phyloP scores from a whole-genome alignment of 1,284 basidiomycete species.

The Pascua sp. region DNA sequence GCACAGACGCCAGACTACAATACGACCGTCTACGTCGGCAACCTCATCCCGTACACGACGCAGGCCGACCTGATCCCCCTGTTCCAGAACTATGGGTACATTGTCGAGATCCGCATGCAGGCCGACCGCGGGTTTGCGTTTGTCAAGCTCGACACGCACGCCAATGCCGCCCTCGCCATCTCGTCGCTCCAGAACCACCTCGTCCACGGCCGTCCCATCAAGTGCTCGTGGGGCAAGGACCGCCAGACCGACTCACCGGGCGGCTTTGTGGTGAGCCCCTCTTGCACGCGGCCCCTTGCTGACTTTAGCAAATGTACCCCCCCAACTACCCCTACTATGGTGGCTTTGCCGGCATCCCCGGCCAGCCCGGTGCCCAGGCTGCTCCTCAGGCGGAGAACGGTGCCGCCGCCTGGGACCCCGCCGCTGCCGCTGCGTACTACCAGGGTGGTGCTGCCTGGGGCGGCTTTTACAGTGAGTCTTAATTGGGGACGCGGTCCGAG shows the following conservation, averaged over 20 bases:
- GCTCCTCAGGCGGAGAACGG: constrained; percentile 12
- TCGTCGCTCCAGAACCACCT: constrained; percentile 90
- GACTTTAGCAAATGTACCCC: constrained; percentile 24
- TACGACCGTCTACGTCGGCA: constrained; percentile 96
- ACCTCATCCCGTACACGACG: constrained; percentile 91
- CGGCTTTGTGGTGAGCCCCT: constrained; percentile 12
- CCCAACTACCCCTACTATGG: constrained; percentile 45
- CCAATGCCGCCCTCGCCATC: constrained; percentile 95
- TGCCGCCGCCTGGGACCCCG: constrained; percentile 32
- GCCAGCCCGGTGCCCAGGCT: constrained; percentile 35
- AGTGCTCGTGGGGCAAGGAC: constrained; percentile 98
- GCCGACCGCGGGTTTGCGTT: constrained; percentile 97
- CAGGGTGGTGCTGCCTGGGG: constrained; percentile 39
- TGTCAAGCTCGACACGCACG: constrained; percentile 95
- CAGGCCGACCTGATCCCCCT: constrained; percentile 93
- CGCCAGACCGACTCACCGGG: constrained; percentile 48
- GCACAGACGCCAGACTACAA: constrained; percentile 87
- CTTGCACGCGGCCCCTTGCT: background rate
- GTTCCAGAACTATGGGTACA: constrained; percentile 90
- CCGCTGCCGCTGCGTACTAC: constrained; percentile 38
- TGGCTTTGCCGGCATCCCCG: constrained; percentile 37
- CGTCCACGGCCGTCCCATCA: constrained; percentile 92
- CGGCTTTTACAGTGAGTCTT: constrained; percentile 40
- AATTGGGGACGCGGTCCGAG: background rate
- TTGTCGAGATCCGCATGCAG: constrained; percentile 97